These are phyloP conservation scores for Cyclotella cryptica DNA, from an alignment of 108 stramenopile species.

Conservation along the genomic window DNA sequence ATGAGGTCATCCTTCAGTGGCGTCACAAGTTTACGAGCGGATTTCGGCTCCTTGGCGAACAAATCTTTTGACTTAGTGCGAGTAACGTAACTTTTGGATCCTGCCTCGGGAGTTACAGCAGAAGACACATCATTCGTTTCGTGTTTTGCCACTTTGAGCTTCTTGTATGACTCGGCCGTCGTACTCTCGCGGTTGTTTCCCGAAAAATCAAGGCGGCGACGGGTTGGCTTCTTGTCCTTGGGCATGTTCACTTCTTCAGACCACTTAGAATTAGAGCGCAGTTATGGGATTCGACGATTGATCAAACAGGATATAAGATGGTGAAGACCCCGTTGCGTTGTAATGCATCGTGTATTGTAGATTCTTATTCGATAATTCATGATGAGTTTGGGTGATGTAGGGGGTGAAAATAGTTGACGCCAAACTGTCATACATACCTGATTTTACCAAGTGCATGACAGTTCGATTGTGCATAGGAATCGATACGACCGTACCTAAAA, in stretches of 20 bases:
- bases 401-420: too few species aligned
- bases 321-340: too few species aligned
- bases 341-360: too few species aligned
- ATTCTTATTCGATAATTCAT: too few species aligned
- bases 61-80: background rate
- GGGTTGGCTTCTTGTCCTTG: background rate
- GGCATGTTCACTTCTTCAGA: background rate
- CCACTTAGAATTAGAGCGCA: too few species aligned
- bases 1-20: slow-evolving; percentile 9
- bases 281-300: too few species aligned
- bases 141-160: background rate
- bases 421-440: too few species aligned
- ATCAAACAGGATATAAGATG: too few species aligned
- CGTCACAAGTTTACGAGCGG: slow-evolving; percentile 36
- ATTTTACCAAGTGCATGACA: too few species aligned
- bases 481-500: too few species aligned
- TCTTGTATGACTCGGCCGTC: slow-evolving; percentile 4
- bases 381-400: too few species aligned
- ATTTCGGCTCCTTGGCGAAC: slow-evolving; percentile 17
- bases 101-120: slow-evolving; percentile 38
- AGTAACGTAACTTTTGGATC: slow-evolving; percentile 36
- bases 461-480: too few species aligned
- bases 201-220: slow-evolving; percentile 11
- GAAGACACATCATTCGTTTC: background rate
- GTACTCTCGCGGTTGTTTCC: background rate